Evolutionary conservation across 371 early-diverging fungal species (phyloP).

Genomic region (Dichotomocladium elegans): DNA sequence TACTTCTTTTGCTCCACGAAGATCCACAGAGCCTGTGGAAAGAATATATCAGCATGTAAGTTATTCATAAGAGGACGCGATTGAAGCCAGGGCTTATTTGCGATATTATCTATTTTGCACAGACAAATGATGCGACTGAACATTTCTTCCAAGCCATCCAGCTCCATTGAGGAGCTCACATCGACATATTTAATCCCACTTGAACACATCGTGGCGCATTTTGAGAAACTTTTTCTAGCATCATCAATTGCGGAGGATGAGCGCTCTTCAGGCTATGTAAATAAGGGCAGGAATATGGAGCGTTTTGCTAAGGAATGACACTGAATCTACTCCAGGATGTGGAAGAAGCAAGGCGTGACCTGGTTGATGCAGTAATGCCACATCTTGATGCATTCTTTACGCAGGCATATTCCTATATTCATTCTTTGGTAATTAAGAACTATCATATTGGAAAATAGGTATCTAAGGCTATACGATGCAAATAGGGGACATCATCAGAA

Average conservation of each 20-base stretch:
- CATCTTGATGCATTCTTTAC: slow-evolving; percentile 18
- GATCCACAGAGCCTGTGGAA: slow-evolving; percentile 38
- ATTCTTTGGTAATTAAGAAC: too few species aligned
- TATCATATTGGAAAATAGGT: too few species aligned
- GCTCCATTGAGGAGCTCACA: slow-evolving; percentile 12
- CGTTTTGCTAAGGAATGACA: neutral
- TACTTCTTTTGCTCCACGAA: slow-evolving; percentile 60
- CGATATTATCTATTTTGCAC: too few species aligned
- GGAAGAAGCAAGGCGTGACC: slow-evolving; percentile 17
- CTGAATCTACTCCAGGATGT: slow-evolving; percentile 10
- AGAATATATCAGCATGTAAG: slow-evolving; percentile 50
- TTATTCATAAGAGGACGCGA: too few species aligned
- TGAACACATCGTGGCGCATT: slow-evolving; percentile 23
- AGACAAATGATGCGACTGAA: too few species aligned
- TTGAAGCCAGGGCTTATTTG: too few species aligned
- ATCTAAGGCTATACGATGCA: too few species aligned
- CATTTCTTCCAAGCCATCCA: slow-evolving; percentile 3
- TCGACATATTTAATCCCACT: slow-evolving; percentile 15
- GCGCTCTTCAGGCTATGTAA: neutral
- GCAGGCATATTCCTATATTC: too few species aligned
- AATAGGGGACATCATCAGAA: too few species aligned
- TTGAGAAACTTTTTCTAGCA: slow-evolving; percentile 16
- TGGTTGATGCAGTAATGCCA: slow-evolving; percentile 16
- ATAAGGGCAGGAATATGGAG: too few species aligned
- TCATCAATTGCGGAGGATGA: neutral